phyloP scores from a whole-genome alignment of 371 early-diverging fungal species.

The Zopfochytrium polystomum region DNA sequence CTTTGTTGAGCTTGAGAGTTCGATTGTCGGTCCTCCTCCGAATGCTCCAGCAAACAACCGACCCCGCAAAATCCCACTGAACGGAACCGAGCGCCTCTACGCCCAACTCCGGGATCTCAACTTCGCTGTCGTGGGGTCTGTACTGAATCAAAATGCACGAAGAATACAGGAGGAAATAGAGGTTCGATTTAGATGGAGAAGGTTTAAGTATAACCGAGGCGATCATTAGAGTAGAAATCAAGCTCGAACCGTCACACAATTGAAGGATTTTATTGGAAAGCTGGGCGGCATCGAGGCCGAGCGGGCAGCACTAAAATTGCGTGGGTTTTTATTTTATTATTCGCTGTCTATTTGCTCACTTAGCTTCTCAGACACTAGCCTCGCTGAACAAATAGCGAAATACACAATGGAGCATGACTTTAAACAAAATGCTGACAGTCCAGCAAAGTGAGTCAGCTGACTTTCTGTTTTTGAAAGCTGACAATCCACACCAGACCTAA shows the following conservation, averaged over 20 bases:
- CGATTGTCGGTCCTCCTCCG: constrained; percentile 20
- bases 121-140: constrained; percentile 81
- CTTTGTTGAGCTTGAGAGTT: constrained; percentile 48
- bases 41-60: constrained; percentile 1
- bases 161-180: constrained; percentile 83
- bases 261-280: constrained; percentile 85
- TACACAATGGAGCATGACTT: constrained; percentile 78
- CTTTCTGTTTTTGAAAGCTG: not conserved
- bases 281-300: constrained; percentile 78
- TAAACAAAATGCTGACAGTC: constrained; percentile 72
- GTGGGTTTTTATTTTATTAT: constrained; percentile 44
- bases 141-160: constrained; percentile 77
- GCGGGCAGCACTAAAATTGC: constrained; percentile 74
- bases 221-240: constrained; percentile 75
- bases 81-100: constrained; percentile 73
- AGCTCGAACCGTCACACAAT: constrained; percentile 82
- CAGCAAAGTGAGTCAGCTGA: constrained; percentile 69
- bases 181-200: constrained; percentile 33
- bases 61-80: constrained; percentile 76
- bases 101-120: constrained; percentile 80
- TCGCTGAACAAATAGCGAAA: constrained; percentile 79
- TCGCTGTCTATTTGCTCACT: not conserved
- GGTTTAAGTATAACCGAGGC: too few relatives aligned
- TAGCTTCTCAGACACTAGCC: constrained; percentile 63
- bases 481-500: too few relatives aligned